Conservation (phyloP, 2,329 filamentous ascomycete species). For the Curvularia sp. region DNA sequence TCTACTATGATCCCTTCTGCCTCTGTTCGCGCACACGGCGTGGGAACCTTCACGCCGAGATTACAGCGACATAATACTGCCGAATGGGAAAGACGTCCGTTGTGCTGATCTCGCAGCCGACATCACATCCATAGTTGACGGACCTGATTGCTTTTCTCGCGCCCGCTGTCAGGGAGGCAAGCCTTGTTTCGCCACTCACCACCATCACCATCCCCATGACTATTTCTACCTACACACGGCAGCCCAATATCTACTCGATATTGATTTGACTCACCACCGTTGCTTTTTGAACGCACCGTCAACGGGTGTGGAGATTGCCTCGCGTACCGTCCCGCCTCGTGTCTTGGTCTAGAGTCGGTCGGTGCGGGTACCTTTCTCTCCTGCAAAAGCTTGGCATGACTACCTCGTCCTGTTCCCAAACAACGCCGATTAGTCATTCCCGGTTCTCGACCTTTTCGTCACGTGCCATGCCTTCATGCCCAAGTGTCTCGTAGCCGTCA, state of each 20-base stretch:
- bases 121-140: slow-evolving; percentile 1
- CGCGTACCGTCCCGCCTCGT: not conserved
- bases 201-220: not conserved
- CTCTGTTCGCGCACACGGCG: slow-evolving; percentile 5
- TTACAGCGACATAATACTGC: slow-evolving; percentile 7
- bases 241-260: not conserved
- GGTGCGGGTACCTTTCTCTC: not conserved
- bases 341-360: not conserved
- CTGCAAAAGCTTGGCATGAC: not conserved
- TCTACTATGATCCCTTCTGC: slow-evolving; percentile 1
- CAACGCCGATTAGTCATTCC: too few relatives aligned
- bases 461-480: not conserved
- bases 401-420: not conserved
- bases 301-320: not conserved
- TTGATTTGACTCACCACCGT: not conserved
- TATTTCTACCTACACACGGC: not conserved
- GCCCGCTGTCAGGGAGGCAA: slow-evolving; percentile 6
- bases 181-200: slow-evolving; percentile 11
- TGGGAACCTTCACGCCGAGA: slow-evolving; percentile 11
- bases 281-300: not conserved
- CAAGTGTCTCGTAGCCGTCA: not conserved
- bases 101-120: slow-evolving; percentile 24
- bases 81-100: slow-evolving; percentile 28
- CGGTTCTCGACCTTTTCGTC: not conserved
- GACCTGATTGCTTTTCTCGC: slow-evolving; percentile 5